phyloP scores from a whole-genome alignment of 306 rosid species.

The Albizia julibrissin region DNA sequence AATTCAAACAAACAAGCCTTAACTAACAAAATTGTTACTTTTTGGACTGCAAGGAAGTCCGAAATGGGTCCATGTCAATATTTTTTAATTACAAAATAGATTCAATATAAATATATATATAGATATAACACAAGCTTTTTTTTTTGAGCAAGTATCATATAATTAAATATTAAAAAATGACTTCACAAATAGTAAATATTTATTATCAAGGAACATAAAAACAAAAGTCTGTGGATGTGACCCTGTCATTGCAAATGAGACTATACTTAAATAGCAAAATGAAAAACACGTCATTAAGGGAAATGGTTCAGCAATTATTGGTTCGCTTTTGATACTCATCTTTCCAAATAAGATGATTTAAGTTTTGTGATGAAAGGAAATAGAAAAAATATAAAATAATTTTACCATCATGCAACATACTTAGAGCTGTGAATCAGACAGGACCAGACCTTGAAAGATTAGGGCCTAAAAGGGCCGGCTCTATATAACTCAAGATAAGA shows the following conservation, averaged over 20 bases:
- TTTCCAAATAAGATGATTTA: neutral
- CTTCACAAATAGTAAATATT: neutral
- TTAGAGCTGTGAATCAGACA: too few species aligned
- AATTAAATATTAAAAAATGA: neutral
- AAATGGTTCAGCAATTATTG: too few species aligned
- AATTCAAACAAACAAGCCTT: too few species aligned
- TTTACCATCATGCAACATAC: too few species aligned
- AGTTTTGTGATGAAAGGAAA: neutral
- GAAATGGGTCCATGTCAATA: neutral
- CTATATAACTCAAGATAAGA: too few species aligned
- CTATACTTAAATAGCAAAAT: neutral
- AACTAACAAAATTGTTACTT: neutral
- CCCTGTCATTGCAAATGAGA: neutral
- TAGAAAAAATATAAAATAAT: too few species aligned
- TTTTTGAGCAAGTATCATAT: neutral
- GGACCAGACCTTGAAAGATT: too few species aligned
- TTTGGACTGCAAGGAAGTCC: neutral
- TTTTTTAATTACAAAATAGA: neutral
- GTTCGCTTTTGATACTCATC: too few species aligned
- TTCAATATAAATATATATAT: neutral
- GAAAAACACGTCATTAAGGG: neutral
- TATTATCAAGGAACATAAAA: neutral
- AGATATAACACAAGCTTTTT: neutral
- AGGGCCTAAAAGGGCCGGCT: too few species aligned
- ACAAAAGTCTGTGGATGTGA: neutral